Percentiles rank a stretch among this genome's conserved stretches.
Conservation (phyloP, 192 early-diverging fungal genomes). For the Backusella tuberculispora region DNA sequence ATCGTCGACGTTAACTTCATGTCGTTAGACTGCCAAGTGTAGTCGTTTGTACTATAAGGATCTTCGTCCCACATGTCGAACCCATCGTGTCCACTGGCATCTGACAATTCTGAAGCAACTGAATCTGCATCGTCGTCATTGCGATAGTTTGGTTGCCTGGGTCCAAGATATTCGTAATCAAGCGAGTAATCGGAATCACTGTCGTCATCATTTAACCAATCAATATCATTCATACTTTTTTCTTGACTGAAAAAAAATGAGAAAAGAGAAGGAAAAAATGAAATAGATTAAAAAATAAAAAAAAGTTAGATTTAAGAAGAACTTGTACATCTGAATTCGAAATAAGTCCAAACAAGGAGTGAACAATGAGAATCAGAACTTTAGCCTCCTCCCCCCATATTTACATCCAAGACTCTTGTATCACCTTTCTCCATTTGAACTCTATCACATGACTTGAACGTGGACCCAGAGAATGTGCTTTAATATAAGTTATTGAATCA, state of each 20-base stretch:
- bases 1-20: constrained; percentile 37
- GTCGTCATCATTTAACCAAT: constrained; percentile 17
- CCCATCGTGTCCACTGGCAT: not conserved
- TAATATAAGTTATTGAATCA: not conserved
- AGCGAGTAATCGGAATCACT: constrained; percentile 35
- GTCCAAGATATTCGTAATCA: constrained; percentile 42
- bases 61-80: constrained; percentile 49
- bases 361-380: constrained; percentile 13
- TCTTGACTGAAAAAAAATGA: constrained; percentile 2
- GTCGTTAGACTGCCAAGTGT: constrained; percentile 43
- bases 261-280: constrained; percentile 5
- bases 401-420: constrained; percentile 24
- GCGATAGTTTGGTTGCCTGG: constrained; percentile 35
- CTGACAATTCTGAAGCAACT: constrained; percentile 35
- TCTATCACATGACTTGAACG: constrained; percentile 6
- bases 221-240: constrained; percentile 12
- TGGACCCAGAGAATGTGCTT: not conserved
- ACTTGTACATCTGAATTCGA: constrained; percentile 30
- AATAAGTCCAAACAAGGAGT: constrained; percentile 29
- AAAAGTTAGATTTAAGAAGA: constrained; percentile 19
- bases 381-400: not conserved
- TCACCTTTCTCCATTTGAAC: not conserved
- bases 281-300: constrained; percentile 8
- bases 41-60: constrained; percentile 40
- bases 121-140: constrained; percentile 34